Evolutionary conservation across 2,329 filamentous ascomycete genomes (phyloP).

Genomic region (Fusarium veterinarium): DNA sequence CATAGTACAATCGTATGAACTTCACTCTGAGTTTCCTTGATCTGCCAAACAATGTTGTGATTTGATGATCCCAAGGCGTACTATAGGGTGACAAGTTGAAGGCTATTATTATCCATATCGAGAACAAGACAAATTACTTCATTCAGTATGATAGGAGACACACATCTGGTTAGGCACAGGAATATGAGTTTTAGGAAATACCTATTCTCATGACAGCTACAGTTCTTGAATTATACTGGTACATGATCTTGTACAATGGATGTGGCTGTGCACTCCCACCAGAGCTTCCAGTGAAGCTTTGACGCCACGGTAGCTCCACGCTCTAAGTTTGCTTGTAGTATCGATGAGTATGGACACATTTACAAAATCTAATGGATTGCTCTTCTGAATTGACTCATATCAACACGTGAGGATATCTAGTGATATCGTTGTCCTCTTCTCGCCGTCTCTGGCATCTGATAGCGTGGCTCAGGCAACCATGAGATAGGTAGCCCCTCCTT

Average conservation of each 20-base stretch:
- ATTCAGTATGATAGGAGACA: not conserved
- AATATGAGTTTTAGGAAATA: not conserved
- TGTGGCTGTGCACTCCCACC: constrained; percentile 22
- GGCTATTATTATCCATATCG: not conserved
- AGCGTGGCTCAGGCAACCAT: constrained; percentile 35
- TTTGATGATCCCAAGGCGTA: not conserved
- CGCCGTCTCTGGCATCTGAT: constrained; percentile 34
- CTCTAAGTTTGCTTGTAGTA: constrained; percentile 7
- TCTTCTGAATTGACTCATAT: constrained; percentile 1
- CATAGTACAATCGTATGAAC: not conserved
- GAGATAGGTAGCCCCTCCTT: constrained; percentile 38
- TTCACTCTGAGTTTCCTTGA: not conserved
- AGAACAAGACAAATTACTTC: not conserved
- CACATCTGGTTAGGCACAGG: not conserved
- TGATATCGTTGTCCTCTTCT: constrained; percentile 24
- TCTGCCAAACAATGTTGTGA: not conserved
- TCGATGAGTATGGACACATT: not conserved
- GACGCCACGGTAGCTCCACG: constrained; percentile 23
- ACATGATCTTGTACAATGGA: not conserved
- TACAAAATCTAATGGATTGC: not conserved
- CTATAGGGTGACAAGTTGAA: not conserved
- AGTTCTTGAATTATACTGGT: not conserved
- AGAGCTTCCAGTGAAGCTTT: constrained; percentile 9
- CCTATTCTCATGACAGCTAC: not conserved
- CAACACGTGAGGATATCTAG: not conserved